phyloP scores from a whole-genome alignment of 306 rosid genomes.

The Castanospermum australe region DNA sequence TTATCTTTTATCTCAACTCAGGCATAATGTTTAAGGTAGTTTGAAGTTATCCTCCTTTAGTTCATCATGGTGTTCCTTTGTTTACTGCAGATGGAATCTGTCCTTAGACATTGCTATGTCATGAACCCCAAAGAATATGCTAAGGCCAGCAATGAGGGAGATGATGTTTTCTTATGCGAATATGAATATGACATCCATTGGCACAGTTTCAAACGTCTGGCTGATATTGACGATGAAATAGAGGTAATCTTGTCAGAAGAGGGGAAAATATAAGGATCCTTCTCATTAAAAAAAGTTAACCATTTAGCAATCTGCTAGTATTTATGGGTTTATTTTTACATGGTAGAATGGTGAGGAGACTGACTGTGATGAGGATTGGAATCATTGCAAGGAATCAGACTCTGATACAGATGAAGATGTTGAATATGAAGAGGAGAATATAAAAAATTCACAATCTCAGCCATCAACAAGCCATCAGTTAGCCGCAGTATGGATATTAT shows the following conservation, averaged over 20 bases:
- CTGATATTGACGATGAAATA: slow-evolving; percentile 62
- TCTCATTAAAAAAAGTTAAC: slow-evolving; percentile 11
- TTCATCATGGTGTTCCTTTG: slow-evolving; percentile 18
- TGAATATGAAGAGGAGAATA: slow-evolving; percentile 64
- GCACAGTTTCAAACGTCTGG: slow-evolving; percentile 88
- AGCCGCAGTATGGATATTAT: slow-evolving; percentile 72
- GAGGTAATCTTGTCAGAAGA: slow-evolving; percentile 46
- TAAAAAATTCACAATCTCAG: slow-evolving; percentile 37
- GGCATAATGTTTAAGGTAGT: slow-evolving; percentile 5
- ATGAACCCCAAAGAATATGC: slow-evolving; percentile 75
- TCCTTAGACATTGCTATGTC: slow-evolving; percentile 77
- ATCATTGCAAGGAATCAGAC: slow-evolving; percentile 44
- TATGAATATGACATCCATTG: slow-evolving; percentile 88
- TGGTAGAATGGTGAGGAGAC: slow-evolving; percentile 61
- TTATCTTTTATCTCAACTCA: neutral
- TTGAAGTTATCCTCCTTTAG: slow-evolving; percentile 3
- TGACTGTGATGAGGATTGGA: slow-evolving; percentile 82
- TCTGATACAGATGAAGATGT: slow-evolving; percentile 75
- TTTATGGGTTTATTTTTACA: slow-evolving; percentile 20
- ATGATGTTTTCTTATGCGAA: slow-evolving; percentile 83
- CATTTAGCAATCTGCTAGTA: neutral
- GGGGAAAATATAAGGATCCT: neutral
- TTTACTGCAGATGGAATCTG: slow-evolving; percentile 74
- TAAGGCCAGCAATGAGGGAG: slow-evolving; percentile 72
- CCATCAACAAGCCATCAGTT: slow-evolving; percentile 46